Conservation (phyloP, 139 green algal species). For the Micractinium conductrix region DNA sequence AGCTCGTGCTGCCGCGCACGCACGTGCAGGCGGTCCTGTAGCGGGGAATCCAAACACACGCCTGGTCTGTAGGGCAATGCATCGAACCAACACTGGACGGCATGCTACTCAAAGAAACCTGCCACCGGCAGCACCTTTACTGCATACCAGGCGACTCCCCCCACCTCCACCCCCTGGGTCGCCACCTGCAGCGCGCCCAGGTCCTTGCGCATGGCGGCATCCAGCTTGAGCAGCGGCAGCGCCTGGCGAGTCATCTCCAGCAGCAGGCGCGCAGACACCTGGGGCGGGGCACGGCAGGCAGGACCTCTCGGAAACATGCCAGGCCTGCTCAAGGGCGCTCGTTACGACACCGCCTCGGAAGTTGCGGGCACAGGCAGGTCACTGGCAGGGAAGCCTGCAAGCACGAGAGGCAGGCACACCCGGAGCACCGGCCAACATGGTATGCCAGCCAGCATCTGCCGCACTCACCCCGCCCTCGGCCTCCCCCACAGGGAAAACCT, state of each 20-base stretch:
- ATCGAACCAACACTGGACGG: no score
- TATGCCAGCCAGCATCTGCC: not conserved
- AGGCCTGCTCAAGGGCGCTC: no score
- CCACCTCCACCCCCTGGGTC: no score
- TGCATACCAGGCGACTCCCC: no score
- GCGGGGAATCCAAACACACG: no score
- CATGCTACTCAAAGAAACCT: no score
- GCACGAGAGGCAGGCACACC: not conserved
- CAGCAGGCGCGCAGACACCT: constrained; percentile 11
- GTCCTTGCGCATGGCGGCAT: constrained; percentile 24
- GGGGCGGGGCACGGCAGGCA: not conserved
- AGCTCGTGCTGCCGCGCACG: not conserved
- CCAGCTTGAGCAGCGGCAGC: not conserved
- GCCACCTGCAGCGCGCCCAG: constrained; percentile 8
- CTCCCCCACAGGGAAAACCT: constrained; percentile 26
- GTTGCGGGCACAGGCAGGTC: not conserved
- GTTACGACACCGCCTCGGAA: no score
- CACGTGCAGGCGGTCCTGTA: no score
- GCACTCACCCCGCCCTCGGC: constrained; percentile 10
- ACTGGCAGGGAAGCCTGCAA: not conserved
- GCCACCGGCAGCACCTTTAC: no score
- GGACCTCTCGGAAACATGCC: not conserved
- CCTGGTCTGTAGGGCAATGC: no score
- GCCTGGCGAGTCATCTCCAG: constrained; percentile 13
- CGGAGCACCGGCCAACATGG: not conserved